Evolutionary conservation across 2,329 filamentous ascomycete genomes (phyloP), one percentile per base, ranked within the genome.

Genomic region (Tolypocladium pustulatum): DNA sequence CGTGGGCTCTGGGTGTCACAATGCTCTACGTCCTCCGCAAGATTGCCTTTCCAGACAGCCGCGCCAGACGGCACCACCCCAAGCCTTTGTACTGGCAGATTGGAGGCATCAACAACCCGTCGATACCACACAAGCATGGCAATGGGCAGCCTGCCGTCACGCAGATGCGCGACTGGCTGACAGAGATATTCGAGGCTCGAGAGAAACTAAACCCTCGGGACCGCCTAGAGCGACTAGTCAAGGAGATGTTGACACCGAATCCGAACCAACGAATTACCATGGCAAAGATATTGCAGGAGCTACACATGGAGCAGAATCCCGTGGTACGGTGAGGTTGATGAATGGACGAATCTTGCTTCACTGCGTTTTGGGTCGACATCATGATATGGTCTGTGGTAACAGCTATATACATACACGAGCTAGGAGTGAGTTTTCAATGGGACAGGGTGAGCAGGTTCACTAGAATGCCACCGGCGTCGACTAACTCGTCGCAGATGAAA

Each of bases 11-110:
- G 36, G 82, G 82, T 53, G 74, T 85, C 55, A 83, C 81, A 36
- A 84, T 85, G 81, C 74, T 85, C 25, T 85, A 85, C 61, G 77
- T 82, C 5, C 68, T 85, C 57, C 73, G 76, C 62, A 81, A 81
- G 68, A 81, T 84, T 40, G 65, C 76, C 0, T 81, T 82, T 58
- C 82, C 82, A 0, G 82, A 84, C 61, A 71, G 69, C 38, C 76
- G 82, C 25, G 78, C 75, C 4, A 70, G 77, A 32, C 74, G 75
- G 57, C 72, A 75, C 1, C 78, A 81, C 59, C 75, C 77, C 0
- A 75, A 74, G 58, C 78, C 78, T 34, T 70, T 84, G 25, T 82
- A 83, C 69, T 85, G 82, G 81, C 73, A 77, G 65, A 84, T 85
- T 61, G 79, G 80, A 1, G 80, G 82, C 43, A 71, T 84, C 46